A percentile compares a stretch with the other conserved stretches of the same genome.
These are phyloP conservation scores for Suillus clintonianus DNA, from an alignment of 768 basidiomycete species.

Conservation along the genomic window DNA sequence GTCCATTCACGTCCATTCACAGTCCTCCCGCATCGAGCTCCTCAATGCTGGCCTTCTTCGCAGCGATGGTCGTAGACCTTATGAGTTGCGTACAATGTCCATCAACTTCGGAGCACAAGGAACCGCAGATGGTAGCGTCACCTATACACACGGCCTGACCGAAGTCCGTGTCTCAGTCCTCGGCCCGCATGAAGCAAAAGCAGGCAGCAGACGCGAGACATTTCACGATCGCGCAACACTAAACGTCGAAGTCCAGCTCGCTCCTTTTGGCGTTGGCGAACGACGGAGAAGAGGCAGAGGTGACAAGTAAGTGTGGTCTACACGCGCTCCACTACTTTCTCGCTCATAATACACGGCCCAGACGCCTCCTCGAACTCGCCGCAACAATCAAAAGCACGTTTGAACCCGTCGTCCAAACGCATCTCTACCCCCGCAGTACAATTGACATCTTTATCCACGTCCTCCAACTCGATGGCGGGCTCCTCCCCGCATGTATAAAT, in stretches of 20 bases:
- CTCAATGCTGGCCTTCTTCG: conserved; percentile 86
- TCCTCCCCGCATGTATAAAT: conserved; percentile 91
- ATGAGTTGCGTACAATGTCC: conserved; percentile 80
- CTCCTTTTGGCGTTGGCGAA: conserved; percentile 85
- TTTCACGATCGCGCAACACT: conserved; percentile 87
- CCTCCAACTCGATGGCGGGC: conserved; percentile 89
- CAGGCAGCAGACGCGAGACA: conserved; percentile 62
- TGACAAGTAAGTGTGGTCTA: conserved; percentile 71
- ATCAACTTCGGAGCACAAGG: conserved; percentile 78
- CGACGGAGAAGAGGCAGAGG: conserved; percentile 73
- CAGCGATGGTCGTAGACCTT: conserved; percentile 90
- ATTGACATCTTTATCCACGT: conserved; percentile 95
- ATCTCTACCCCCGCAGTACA: conserved; percentile 89
- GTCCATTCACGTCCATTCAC: conserved; percentile 2
- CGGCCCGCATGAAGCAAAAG: conserved; percentile 88
- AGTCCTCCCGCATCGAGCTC: conserved; percentile 66
- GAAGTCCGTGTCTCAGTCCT: conserved; percentile 86
- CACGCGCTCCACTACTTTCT: neutral
- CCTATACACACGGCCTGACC: conserved; percentile 87
- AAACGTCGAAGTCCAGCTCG: conserved; percentile 86
- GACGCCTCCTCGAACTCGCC: conserved; percentile 86
- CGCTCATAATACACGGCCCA: conserved; percentile 31
- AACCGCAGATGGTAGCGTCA: conserved; percentile 83
- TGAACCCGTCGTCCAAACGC: conserved; percentile 90
- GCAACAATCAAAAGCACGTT: conserved; percentile 91